Base-by-base conservation (phyloP, 2,329 filamentous ascomycete species). In the Nemania bipapillata region DNA sequence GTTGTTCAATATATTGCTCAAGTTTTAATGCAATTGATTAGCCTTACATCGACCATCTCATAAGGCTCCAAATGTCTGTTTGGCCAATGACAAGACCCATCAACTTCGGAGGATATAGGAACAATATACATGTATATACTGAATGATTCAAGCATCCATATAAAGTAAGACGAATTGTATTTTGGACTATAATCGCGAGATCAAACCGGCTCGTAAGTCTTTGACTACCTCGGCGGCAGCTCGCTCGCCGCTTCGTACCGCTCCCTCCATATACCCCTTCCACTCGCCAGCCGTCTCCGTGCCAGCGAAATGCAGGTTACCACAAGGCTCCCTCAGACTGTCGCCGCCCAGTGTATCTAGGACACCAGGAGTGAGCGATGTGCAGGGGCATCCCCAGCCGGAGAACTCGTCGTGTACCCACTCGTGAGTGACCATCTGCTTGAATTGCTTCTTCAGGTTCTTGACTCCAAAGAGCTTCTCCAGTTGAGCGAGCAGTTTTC, bases 201-300 rank as follows among this genome's bases (percentile, higher is more conserved):
- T n/a, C 9, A 32, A 53, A 17, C 50, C 50, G 8, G 50, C 50
- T n/a, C 24, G 50, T 12, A 53, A n/a, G 50, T 45, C 40, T 45
- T 59, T 68, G 4, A 83, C 64, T 3, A 86, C 82, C 72, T 87
- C 83, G 40, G 75, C 74, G 0, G 85, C 85, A 1, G 79, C 86
- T 15, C 83, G 76, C 65, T 86, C 79, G 1, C 86, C 86, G 57
- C 79, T 82, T 5, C 82, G 72, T 11, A 88, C 77, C 0, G 86
- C 86, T 1, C 87, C 86, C 68, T 89, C 86, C 85, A 89, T 87
- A 72, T 87, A 88, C 0, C 86, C 86, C 63, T 84, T 85, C 86
- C 86, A 88, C 65, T 84, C 81, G 2, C 73, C 78, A 0, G 83
- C 81, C 0, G 82, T 85, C 78, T 89, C 86, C 0, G 86, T 87